phyloP scores from a whole-genome alignment of 768 basidiomycete genomes.

The Pulveroboletus ravenelii region DNA sequence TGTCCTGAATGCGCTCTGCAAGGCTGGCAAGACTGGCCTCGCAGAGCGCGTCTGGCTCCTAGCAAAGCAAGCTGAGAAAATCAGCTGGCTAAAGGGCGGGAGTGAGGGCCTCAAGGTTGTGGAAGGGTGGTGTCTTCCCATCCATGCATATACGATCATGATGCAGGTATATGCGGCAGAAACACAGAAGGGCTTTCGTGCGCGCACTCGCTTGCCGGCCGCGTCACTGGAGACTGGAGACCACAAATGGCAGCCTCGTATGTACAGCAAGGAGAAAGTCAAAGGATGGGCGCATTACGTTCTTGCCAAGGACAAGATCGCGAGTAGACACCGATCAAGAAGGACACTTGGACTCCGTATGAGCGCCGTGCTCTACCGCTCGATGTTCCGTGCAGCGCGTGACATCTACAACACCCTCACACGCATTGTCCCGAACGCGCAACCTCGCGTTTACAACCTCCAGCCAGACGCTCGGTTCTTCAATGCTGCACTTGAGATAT shows the following conservation, averaged over 20 bases:
- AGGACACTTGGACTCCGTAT: conserved; percentile 28
- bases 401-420: conserved; percentile 24
- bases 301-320: conserved; percentile 18
- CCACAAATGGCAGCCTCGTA: conserved; percentile 16
- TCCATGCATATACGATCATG: conserved; percentile 71
- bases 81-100: conserved; percentile 41
- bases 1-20: conserved; percentile 57
- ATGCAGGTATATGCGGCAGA: conserved; percentile 53
- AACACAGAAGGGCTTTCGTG: conserved; percentile 29
- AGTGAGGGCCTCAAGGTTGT: conserved; percentile 17
- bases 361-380: conserved; percentile 31
- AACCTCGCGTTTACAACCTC: conserved; percentile 34
- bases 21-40: conserved; percentile 48
- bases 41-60: conserved; percentile 64
- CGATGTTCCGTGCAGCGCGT: conserved; percentile 33
- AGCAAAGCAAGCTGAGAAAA: conserved; percentile 53
- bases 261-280: conserved; percentile 18
- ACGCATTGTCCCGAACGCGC: conserved; percentile 20
- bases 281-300: conserved; percentile 36
- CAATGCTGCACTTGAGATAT: conserved; percentile 53
- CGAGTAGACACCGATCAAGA: conserved; percentile 22
- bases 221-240: conserved; percentile 3
- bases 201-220: conserved; percentile 6
- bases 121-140: conserved; percentile 60
- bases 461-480: conserved; percentile 62